phyloP scores from a whole-genome alignment of 1,284 basidiomycete genomes.

The Apiotrichum montevideense region DNA sequence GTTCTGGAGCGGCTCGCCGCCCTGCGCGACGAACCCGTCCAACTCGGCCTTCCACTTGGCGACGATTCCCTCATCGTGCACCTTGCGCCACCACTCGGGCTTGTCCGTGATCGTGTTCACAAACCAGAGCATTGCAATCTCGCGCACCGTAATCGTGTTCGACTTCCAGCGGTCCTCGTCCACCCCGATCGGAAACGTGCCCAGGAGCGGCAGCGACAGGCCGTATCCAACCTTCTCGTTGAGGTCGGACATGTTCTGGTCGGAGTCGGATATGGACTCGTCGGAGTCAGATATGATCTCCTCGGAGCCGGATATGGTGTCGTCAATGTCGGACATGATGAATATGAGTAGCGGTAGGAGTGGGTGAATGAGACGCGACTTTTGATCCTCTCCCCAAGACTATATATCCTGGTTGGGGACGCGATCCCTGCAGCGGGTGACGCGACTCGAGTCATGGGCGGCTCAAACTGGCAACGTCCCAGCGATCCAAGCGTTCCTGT shows the following conservation, averaged over 20 bases:
- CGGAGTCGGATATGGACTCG: neutral
- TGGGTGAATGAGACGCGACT: no score
- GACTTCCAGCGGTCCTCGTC: neutral
- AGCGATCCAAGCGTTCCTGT: no score
- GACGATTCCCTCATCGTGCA: neutral
- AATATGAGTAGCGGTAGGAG: no score
- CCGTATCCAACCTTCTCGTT: neutral
- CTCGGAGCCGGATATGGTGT: no score
- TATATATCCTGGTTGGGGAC: no score
- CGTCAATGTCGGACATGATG: no score
- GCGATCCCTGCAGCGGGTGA: no score
- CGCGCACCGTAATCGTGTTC: slow-evolving; percentile 3
- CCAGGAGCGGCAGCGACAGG: neutral
- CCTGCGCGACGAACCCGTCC: neutral
- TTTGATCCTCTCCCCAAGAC: no score
- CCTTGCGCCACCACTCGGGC: slow-evolving; percentile 2
- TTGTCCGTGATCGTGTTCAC: slow-evolving; percentile 3
- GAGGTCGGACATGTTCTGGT: neutral
- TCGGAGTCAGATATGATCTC: no score
- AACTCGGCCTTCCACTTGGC: slow-evolving; percentile 5
- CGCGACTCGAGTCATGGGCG: no score
- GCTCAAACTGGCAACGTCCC: no score
- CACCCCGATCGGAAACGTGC: neutral
- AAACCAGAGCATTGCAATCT: neutral
- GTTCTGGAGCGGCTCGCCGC: neutral